Base-by-base conservation (phyloP, 345 rosid genomes). In the Limnanthes douglasii region DNA sequence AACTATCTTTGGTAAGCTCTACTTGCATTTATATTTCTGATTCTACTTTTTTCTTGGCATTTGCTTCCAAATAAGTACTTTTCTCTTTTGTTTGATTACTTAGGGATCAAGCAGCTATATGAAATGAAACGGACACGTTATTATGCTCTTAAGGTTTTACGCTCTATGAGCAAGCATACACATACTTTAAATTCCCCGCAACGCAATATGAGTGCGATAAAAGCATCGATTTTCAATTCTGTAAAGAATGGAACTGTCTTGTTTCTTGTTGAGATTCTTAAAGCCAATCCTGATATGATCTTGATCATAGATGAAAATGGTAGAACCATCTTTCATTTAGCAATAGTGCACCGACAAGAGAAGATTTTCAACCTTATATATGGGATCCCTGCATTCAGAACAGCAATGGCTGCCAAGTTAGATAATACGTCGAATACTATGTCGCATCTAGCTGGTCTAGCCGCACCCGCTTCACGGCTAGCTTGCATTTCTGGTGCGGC, bases 361-460 rank as follows among this genome's bases (percentile, higher is more conserved):
- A 56, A 56, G 4, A 41, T 56, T 12, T 56, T 56, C 39, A 56
- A 51, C 21, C 50, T 56, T 3, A 22, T 43, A 5, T 49, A 48
- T 5, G 56, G 60, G 34, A 22, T 54, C 2, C 56, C 41, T 21
- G 56, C 48, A 24, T 34, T 50, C 32, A 56, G 43, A n/a, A n/a
- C 43, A 34, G 5, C 42, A 2, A 30, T 56, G 30, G 50, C 42
- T 12, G 61, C 54, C 3, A 49, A 48, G 16, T 47, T 37, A 20
- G 61, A 56, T 45, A 22, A 39, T 18, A 4, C 24, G 2, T 48
- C 56, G 0, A 60, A 54, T 5, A 46, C 46, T 24, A 46, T 50
- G 14, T 51, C 49, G 24, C 66, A 60, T 45, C 50, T 60, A 32
- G 61, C 66, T 0, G 61, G 53, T 6, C 44, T 18, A 11, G 43